A percentile compares a stretch with the other conserved stretches of the same genome.
Evolutionary conservation across 306 rosid species (phyloP).

Genomic region (Lotus japonicus): DNA sequence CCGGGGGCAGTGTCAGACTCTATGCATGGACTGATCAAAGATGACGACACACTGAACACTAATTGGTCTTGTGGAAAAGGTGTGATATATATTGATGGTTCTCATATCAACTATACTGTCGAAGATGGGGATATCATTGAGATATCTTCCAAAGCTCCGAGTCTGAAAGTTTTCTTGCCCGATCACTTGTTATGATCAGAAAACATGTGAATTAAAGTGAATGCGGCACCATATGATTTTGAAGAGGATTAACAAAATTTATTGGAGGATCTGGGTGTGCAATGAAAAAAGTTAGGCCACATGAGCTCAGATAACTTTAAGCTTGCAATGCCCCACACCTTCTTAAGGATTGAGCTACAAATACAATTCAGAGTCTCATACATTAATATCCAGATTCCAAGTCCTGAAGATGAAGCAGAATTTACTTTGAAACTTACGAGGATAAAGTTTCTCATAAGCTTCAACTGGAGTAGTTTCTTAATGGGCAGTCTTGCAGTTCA

Average conservation of each 20-base stretch:
- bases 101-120: constrained; percentile 46
- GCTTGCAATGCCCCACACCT: constrained; percentile 1
- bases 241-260: not conserved
- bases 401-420: not conserved
- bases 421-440: no score
- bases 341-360: not conserved
- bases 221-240: not conserved
- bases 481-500: not conserved
- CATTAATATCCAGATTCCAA: not conserved
- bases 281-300: constrained; percentile 5
- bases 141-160: constrained; percentile 69
- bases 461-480: not conserved
- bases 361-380: not conserved
- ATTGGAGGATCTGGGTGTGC: not conserved
- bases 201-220: constrained; percentile 7
- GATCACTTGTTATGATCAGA: constrained; percentile 24
- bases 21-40: constrained; percentile 52
- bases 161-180: constrained; percentile 68
- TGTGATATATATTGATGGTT: constrained; percentile 65
- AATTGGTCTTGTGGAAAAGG: constrained; percentile 62
- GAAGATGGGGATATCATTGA: constrained; percentile 55
- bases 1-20: constrained; percentile 34
- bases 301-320: not conserved
- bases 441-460: not conserved
- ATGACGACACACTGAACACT: constrained; percentile 40